Base-by-base conservation (phyloP, 1,284 basidiomycete species). In the Ceratobasidium sp. region DNA sequence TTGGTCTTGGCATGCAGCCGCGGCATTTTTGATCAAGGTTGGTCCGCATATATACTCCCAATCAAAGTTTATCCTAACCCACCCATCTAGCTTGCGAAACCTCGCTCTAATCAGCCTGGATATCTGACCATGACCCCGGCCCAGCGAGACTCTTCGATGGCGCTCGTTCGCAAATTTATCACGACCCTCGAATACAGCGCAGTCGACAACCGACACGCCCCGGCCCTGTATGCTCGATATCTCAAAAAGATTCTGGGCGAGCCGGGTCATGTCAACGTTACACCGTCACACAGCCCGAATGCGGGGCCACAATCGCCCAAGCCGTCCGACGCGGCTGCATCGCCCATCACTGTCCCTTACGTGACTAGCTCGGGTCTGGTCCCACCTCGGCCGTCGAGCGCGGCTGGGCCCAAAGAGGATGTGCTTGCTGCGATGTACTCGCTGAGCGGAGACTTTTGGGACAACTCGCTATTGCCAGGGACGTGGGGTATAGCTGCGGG, bases 11-110 rank as follows among this genome's bases (percentile, higher is more conserved):
- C 32, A 65, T 39, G 41, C 28, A 70, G 67, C 67, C 30, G 67
- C 67, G 8, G 67, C 55, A 6, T 70, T 70, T 39, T 53, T 70
- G 48, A 70, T 70, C 67, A 70, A 70, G 43, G 67, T 70, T 34
- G 28, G 57, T 10, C 28, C 50, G 18, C 46, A 53, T 39, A 26
- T 28, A 36, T 9, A 16, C 21, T 53, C 32, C 18, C 6, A 16
- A 16, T n/a, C n/a, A n/a, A n/a, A n/a, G n/a, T n/a, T n/a, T n/a
- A 28, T 26, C 23, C 9, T 36, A 16, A n/a, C 32, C 3, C 10
- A 1, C 18, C 41, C 53, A 21, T 8, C 43, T 26, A 70, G 67
- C 67, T 70, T 23, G 67, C 67, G 21, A 70, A 50, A 12, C 67
- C 67, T 8, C 67, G 67, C 9, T 14, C 55, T 6, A 28, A 30